A percentile compares a stretch with the other conserved stretches of the same genome.
These are phyloP conservation scores for Bromus sterilis DNA, from an alignment of 176 grass and related monocot genomes.

Conservation along the genomic window DNA sequence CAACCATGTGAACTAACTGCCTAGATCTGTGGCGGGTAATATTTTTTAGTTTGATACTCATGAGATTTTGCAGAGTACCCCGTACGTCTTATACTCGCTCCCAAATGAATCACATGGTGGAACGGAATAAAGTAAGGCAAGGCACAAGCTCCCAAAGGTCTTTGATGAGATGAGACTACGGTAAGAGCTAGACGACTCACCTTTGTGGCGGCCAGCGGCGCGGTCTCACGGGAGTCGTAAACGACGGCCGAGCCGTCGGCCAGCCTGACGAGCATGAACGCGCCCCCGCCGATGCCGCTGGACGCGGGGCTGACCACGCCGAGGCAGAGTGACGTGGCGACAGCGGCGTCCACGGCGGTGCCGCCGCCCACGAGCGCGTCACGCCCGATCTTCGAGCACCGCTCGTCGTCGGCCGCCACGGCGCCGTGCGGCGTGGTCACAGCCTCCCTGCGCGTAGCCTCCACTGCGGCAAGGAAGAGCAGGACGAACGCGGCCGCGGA, in stretches of 20 bases:
- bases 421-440: constrained; percentile 45
- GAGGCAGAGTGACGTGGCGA: constrained; percentile 53
- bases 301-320: constrained; percentile 91
- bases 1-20: constrained; percentile 16
- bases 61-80: no score
- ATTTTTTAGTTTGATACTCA: background rate
- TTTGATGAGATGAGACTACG: background rate
- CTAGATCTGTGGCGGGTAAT: background rate
- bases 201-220: constrained; percentile 67
- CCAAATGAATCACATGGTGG: background rate
- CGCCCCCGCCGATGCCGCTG: constrained; percentile 81
- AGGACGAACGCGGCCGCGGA: background rate
- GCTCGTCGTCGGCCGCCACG: constrained; percentile 73
- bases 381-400: constrained; percentile 64
- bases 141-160: background rate
- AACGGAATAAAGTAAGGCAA: background rate
- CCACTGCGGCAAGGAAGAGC: background rate
- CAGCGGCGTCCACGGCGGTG: constrained; percentile 65
- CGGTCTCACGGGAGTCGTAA: constrained; percentile 76
- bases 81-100: background rate
- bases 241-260: constrained; percentile 36
- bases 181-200: background rate
- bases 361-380: constrained; percentile 63
- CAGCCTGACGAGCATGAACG: constrained; percentile 80
- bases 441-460: constrained; percentile 28